Evolutionary conservation across 1,284 basidiomycete species (phyloP), one percentile per base, ranked within the genome.

Genomic region (Trichosporon coremiiforme): DNA sequence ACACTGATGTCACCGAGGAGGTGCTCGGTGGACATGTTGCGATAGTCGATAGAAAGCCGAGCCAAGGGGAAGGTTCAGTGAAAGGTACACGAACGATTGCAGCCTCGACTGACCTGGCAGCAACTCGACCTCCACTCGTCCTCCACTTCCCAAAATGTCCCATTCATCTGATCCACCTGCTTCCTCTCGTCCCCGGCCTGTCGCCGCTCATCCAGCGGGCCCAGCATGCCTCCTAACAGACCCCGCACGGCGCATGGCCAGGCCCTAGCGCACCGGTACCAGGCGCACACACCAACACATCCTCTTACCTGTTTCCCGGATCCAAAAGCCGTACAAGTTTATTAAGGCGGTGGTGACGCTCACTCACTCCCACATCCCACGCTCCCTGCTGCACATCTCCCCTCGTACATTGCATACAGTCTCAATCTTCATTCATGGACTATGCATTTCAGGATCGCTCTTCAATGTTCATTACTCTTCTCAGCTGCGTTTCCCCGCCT

Each of bases 11-110:
- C 79, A 17, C 77, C 77, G 64, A 82, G 67, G n/a, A 82, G 76
- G 65, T 82, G 78, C 68, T 82, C 81, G 22, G 81, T 81, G 12
- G 81, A 82, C 72, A 73, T 73, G 47, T 38, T 64, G 65, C 20
- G 31, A n/a, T n/a, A 45, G 17, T 53, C n/a, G 22, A n/a, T 60
- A 4, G n/a, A 9, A 66, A 38, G 36, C 36, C 36, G 12, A 10
- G 33, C 33, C 36, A 12, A 60, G 22, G 53, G 47, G 15, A 53
- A 53, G 47, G 47, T 22, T 22, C 31, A 22, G 31, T 8, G 57
- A 33, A 60, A 60, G 57, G 57, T 60, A 60, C 57, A 60, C 57
- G 31, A 60, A 31, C 29, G 53, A 29, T 55, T 13, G 53, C 53
- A 20, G 29, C 53, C 22, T 55, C n/a, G n/a, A 55, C n/a, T 33